Evolutionary conservation across 371 early-diverging fungal genomes (phyloP), one percentile per base, ranked within the genome.

Genomic region (Mortierella sp.): DNA sequence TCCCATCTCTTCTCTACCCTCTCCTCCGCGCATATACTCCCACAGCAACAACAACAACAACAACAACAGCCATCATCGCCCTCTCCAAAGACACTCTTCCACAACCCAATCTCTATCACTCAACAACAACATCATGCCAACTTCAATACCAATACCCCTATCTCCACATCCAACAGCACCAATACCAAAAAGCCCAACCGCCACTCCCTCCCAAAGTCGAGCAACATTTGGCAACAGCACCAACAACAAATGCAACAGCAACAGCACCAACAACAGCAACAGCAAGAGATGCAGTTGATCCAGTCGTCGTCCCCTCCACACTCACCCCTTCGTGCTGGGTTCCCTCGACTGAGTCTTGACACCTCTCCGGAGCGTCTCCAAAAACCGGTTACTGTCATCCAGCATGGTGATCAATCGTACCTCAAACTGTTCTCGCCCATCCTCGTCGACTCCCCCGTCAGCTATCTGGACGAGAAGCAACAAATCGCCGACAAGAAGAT

Each of bases 401-500:
- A 71, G 19, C 70, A 74, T 44, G 72, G 69, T 40, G 71, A 77
- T 44, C 70, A 81, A 41, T 74, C 64, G 37, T 81, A 77, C 29
- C 74, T 77, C 39, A 81, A 81, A 41, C 69, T 81, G 31, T 81
- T 81, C 24, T 71, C 82, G 4, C 82, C 82, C 0, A 64, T 53
- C 2, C 61, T 81, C 7, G 82, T 81, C 16, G 82, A 81, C 22
- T 81, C 82, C 0, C 82, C 82, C 13, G 82, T 81, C n/a, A 81
- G 82, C 61, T 81, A 68, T 39, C 47, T 81, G 71, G 66, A 66
- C 19, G 34, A 58, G 11, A 74, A 47, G 39, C 82, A 81, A 43
- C 66, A 68, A 14, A 19, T 53, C 7, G 77, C 74, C 16, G 82
- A 81, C 44, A 73, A 64, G 39, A 81, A 77, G 61, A 43, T 77